phyloP scores from a whole-genome alignment of 1,284 basidiomycete species.

The Fereydounia khargensis region DNA sequence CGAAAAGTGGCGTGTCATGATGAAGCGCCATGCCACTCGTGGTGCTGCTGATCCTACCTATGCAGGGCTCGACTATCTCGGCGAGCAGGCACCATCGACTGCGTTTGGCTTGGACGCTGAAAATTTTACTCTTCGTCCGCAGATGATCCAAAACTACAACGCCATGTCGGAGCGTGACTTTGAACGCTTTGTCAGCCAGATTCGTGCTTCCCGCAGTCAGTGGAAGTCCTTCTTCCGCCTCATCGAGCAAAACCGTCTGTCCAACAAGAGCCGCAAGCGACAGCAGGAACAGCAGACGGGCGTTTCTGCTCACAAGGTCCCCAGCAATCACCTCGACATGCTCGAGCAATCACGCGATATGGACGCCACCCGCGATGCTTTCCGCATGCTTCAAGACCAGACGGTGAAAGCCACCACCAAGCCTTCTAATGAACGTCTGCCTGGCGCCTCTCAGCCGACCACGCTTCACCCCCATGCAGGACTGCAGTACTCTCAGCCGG shows the following conservation, averaged over 20 bases:
- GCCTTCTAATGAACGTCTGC: constrained; percentile 2
- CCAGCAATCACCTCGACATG: constrained; percentile 38
- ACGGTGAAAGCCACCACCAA: constrained; percentile 1
- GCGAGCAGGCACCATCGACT: constrained; percentile 16
- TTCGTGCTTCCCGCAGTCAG: constrained; percentile 17
- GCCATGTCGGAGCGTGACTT: constrained; percentile 36
- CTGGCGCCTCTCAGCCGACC: constrained; percentile 24
- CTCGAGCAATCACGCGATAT: constrained; percentile 24
- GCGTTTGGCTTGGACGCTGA: constrained; percentile 25
- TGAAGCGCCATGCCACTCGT: constrained; percentile 23
- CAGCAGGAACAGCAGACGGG: constrained; percentile 19
- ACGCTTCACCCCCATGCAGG: constrained; percentile 43
- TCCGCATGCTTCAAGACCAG: constrained; percentile 19
- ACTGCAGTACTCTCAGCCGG: constrained; percentile 50
- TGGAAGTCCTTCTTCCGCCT: constrained; percentile 17
- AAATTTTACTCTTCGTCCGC: constrained; percentile 27
- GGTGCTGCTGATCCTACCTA: constrained; percentile 27
- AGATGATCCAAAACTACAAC: constrained; percentile 48
- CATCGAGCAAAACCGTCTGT: constrained; percentile 22
- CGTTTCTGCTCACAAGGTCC: no score
- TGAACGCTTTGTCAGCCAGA: constrained; percentile 28
- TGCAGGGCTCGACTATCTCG: constrained; percentile 25
- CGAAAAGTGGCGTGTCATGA: constrained; percentile 18
- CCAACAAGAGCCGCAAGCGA: constrained; percentile 21
- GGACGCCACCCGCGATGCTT: constrained; percentile 25